Evolutionary conservation across 306 rosid genomes (phyloP).

Genomic region (Quillaja saponaria): DNA sequence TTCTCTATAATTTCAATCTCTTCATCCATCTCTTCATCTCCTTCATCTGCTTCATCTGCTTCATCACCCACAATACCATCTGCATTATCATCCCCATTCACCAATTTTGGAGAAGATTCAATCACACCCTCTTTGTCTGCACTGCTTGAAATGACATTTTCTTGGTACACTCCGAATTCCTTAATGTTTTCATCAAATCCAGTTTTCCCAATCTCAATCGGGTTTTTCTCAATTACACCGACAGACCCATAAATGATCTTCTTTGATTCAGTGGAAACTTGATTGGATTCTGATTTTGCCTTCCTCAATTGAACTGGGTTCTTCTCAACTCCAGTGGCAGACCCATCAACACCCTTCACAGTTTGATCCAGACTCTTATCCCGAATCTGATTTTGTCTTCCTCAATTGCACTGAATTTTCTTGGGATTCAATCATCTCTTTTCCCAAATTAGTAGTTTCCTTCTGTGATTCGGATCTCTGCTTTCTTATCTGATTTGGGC

Average conservation of each 20-base stretch:
- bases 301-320: conserved; percentile 42
- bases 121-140: conserved; percentile 21
- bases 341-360: conserved; percentile 13
- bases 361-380: conserved; percentile 9
- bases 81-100: conserved; percentile 16
- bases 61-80: conserved; percentile 28
- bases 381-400: conserved; percentile 56
- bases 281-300: conserved; percentile 40
- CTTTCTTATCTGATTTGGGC: conserved; percentile 46
- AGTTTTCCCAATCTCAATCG: conserved; percentile 34
- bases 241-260: conserved; percentile 28
- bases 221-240: conserved; percentile 42
- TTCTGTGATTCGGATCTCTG: conserved; percentile 42
- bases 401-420: conserved; percentile 38
- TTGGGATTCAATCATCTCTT: conserved; percentile 24
- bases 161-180: conserved; percentile 61
- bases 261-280: conserved; percentile 31
- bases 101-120: conserved; percentile 37
- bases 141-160: conserved; percentile 47
- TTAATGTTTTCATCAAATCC: conserved; percentile 45
- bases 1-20: conserved; percentile 44
- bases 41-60: conserved; percentile 27
- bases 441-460: conserved; percentile 18
- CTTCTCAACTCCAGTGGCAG: conserved; percentile 15
- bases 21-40: conserved; percentile 26